Conservation (phyloP, 352 stramenopile species). For the Globisporangium megalacanthum region DNA sequence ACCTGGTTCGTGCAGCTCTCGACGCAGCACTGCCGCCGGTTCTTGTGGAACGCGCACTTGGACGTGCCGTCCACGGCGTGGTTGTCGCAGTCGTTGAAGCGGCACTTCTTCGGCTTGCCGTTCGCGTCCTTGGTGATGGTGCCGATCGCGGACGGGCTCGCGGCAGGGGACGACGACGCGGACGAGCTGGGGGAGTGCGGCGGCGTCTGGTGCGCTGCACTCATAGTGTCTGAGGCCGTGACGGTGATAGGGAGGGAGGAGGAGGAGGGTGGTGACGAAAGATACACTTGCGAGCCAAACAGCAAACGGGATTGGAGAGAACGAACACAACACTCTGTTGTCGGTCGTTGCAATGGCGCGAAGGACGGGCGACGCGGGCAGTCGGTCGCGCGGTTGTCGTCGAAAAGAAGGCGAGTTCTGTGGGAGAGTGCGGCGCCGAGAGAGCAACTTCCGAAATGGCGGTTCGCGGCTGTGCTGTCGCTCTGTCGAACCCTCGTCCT, state of each 20-base stretch:
- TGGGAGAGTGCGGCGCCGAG: slow-evolving; percentile 24
- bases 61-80: slow-evolving; percentile 57
- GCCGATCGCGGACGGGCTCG: slow-evolving; percentile 1
- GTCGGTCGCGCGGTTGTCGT: slow-evolving; percentile 11
- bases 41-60: slow-evolving; percentile 84
- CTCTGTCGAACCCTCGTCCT: slow-evolving; percentile 22
- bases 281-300: too few species aligned
- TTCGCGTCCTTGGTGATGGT: slow-evolving; percentile 12
- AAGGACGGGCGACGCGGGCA: slow-evolving; percentile 1
- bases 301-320: too few species aligned
- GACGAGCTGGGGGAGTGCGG: slow-evolving; percentile 9
- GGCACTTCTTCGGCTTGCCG: slow-evolving; percentile 54
- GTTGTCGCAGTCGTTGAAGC: slow-evolving; percentile 82
- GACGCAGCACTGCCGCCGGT: slow-evolving; percentile 72
- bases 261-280: too few species aligned
- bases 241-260: not conserved
- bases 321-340: not conserved
- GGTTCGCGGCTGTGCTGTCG: slow-evolving; percentile 34
- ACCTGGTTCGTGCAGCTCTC: slow-evolving; percentile 83
- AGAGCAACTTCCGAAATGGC: slow-evolving; percentile 58
- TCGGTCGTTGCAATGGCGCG: slow-evolving; percentile 4
- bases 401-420: slow-evolving; percentile 8
- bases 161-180: slow-evolving; percentile 12
- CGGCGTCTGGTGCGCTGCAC: not conserved
- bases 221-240: not conserved